A percentile compares a stretch with the other conserved stretches of the same genome.
Evolutionary conservation across 345 rosid species (phyloP).

Genomic region (Kandelia obovata): DNA sequence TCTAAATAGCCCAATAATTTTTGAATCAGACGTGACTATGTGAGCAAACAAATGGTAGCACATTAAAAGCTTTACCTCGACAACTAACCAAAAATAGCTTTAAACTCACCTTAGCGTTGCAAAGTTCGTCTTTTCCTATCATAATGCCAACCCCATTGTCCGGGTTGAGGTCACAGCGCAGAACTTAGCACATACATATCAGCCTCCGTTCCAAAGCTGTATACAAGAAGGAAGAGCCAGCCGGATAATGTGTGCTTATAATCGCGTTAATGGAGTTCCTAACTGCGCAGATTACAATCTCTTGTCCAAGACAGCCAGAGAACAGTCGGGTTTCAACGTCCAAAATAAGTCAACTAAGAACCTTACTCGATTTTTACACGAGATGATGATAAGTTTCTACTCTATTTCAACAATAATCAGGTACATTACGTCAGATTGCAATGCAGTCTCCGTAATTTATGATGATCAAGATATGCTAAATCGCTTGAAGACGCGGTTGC

Average conservation of each 20-base stretch:
- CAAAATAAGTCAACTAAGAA: neutral
- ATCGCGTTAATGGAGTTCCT: constrained; percentile 34
- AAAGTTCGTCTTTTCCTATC: neutral
- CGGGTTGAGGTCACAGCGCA: constrained; percentile 23
- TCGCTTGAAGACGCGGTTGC: too few relatives aligned
- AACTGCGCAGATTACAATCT: constrained; percentile 32
- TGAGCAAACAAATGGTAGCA: too few relatives aligned
- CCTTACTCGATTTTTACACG: too few relatives aligned
- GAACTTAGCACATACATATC: constrained; percentile 30
- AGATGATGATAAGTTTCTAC: neutral
- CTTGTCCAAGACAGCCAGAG: constrained; percentile 38
- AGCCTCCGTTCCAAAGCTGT: constrained; percentile 29
- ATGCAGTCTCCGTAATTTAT: constrained; percentile 66
- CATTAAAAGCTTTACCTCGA: too few relatives aligned
- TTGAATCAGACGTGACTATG: too few relatives aligned
- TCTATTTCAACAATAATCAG: constrained; percentile 29
- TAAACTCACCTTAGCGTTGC: too few relatives aligned
- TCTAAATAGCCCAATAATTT: too few relatives aligned
- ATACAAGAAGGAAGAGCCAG: constrained; percentile 31
- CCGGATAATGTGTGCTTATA: constrained; percentile 31
- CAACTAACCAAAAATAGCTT: too few relatives aligned
- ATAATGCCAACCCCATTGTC: neutral
- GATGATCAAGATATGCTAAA: constrained; percentile 32
- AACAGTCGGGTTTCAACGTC: constrained; percentile 53
- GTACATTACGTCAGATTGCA: constrained; percentile 85